These are phyloP conservation scores for Viridothelium virens DNA, from an alignment of 495 filamentous ascomycete species.

Conservation along the genomic window DNA sequence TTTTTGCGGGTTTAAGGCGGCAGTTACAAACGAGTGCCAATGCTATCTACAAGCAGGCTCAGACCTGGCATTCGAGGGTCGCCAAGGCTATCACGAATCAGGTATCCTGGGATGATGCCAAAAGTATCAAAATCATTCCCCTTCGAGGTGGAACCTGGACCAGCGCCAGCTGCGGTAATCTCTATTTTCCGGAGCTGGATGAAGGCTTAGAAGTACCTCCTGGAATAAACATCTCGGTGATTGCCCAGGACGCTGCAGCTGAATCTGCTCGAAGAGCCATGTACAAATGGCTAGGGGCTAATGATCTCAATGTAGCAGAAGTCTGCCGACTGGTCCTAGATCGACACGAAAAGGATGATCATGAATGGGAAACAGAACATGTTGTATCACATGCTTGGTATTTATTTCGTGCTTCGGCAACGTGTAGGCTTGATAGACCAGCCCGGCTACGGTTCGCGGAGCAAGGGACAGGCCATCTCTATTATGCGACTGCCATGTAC, in stretches of 20 bases:
- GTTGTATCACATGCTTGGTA: not conserved
- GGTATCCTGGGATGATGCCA: not conserved
- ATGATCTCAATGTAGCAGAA: not conserved
- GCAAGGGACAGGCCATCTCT: not conserved
- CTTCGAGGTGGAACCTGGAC: constrained; percentile 11
- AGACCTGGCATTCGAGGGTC: constrained; percentile 13
- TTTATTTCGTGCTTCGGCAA: not conserved
- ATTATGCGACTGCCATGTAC: not conserved
- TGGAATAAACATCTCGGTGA: constrained; percentile 11
- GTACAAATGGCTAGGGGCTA: constrained; percentile 4
- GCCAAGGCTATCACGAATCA: constrained; percentile 8
- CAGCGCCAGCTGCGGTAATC: not conserved
- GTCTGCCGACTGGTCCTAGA: constrained; percentile 8
- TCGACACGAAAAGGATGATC: not conserved
- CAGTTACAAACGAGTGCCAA: not conserved
- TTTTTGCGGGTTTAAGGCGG: not conserved
- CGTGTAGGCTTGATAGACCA: not conserved
- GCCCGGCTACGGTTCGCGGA: not conserved
- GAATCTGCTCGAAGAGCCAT: not conserved
- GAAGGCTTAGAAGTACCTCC: constrained; percentile 3
- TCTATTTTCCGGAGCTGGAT: constrained; percentile 13
- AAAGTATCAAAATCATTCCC: constrained; percentile 8
- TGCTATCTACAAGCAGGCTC: not conserved
- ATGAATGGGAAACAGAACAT: not conserved
- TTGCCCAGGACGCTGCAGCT: not conserved